Conservation (phyloP, 345 rosid genomes). For the Carallia pectinifolia region DNA sequence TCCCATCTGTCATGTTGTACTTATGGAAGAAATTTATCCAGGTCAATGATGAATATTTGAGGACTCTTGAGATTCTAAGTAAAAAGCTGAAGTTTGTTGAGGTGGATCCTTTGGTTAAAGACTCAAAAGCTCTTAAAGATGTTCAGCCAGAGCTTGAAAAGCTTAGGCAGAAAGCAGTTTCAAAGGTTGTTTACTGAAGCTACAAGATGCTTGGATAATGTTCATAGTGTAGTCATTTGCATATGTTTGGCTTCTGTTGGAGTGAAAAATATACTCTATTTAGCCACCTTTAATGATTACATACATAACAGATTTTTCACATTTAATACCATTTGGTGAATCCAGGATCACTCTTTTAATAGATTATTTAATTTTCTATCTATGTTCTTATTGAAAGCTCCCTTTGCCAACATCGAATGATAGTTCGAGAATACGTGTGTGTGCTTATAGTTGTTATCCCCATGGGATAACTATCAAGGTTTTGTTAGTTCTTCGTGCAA, state of each 20-base stretch:
- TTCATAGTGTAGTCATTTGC: conserved; percentile 2
- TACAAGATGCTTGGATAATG: conserved; percentile 3
- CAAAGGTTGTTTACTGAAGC: conserved; percentile 57
- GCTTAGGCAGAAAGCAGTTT: conserved; percentile 90
- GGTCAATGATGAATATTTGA: conserved; percentile 92
- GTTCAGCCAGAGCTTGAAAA: conserved; percentile 98
- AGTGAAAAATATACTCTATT: not conserved
- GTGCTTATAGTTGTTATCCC: too few species aligned
- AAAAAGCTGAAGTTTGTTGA: conserved; percentile 86
- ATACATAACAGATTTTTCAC: too few species aligned
- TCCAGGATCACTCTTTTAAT: too few species aligned
- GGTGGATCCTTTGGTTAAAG: conserved; percentile 69
- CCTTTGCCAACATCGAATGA: too few species aligned
- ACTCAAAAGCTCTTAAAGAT: conserved; percentile 89
- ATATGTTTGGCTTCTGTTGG: not conserved
- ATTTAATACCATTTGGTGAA: too few species aligned
- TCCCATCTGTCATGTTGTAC: conserved; percentile 18
- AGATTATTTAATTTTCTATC: too few species aligned
- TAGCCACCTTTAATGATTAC: too few species aligned
- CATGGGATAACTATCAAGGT: not conserved
- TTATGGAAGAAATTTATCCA: conserved; percentile 36
- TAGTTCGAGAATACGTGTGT: too few species aligned
- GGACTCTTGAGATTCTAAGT: conserved; percentile 85
- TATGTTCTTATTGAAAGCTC: too few species aligned
- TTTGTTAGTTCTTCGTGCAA: not conserved